A percentile compares a stretch with the other conserved stretches of the same genome.
Evolutionary conservation across 148 eudicot species (phyloP).

Genomic region (Beta vulgaris): DNA sequence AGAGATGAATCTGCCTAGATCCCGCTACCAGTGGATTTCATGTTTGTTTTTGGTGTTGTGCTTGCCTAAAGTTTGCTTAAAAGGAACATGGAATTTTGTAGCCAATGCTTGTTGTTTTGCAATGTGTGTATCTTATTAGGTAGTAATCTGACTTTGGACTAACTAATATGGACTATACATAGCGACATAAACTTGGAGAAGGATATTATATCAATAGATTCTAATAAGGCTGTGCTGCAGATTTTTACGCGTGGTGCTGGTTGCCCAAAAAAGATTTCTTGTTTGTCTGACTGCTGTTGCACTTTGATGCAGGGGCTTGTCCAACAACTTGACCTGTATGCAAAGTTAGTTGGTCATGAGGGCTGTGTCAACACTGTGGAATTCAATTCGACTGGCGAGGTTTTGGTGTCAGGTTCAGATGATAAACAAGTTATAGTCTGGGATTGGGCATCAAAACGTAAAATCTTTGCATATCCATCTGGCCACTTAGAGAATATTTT

Average conservation of each 20-base stretch:
- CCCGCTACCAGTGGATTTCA: background rate
- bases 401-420: constrained; percentile 78
- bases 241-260: background rate
- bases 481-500: constrained; percentile 70
- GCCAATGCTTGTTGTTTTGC: no score
- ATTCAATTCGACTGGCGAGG: constrained; percentile 62
- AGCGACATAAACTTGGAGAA: no score
- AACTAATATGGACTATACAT: no score
- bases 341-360: constrained; percentile 60
- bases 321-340: constrained; percentile 56
- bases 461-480: constrained; percentile 51
- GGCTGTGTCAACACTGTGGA: constrained; percentile 78
- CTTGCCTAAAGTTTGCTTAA: background rate
- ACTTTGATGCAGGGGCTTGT: constrained; percentile 48
- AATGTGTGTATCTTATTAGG: no score
- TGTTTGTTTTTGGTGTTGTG: background rate
- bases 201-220: no score
- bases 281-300: background rate
- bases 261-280: background rate
- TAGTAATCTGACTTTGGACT: background rate
- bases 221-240: background rate
- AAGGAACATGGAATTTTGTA: background rate
- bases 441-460: constrained; percentile 59
- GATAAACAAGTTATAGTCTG: constrained; percentile 64
- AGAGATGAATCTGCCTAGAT: background rate